These are phyloP conservation scores for Syzygium syzygioides DNA, from an alignment of 441 rosid species.

Conservation along the genomic window DNA sequence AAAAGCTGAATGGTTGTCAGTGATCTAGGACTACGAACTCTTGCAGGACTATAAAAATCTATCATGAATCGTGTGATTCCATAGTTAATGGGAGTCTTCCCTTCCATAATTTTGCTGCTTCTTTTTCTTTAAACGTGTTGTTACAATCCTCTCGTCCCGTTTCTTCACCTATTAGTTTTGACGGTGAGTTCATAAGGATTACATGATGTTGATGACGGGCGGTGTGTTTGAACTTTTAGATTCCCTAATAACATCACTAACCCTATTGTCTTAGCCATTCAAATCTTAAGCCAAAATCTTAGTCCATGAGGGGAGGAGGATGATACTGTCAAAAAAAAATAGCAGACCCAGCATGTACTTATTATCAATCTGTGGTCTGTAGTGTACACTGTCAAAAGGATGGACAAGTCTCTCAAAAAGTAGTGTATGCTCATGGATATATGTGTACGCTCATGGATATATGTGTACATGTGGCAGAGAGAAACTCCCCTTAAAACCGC, in stretches of 20 bases:
- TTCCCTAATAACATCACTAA: background rate
- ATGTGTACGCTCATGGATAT: background rate
- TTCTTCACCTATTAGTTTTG: background rate
- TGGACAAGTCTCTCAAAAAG: background rate
- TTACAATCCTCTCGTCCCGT: background rate
- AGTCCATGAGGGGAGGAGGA: background rate
- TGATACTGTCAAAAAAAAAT: background rate
- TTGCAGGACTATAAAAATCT: background rate
- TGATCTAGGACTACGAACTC: background rate
- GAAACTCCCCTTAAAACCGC: background rate
- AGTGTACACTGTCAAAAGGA: background rate
- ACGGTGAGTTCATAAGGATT: background rate
- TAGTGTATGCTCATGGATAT: background rate
- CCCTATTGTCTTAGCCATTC: background rate
- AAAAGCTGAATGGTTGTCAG: background rate
- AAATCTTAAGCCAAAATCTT: background rate
- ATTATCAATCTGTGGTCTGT: background rate
- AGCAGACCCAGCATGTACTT: background rate
- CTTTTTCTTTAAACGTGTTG: background rate
- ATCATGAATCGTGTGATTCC: background rate
- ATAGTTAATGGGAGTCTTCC: background rate
- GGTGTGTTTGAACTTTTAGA: background rate
- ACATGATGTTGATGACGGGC: background rate
- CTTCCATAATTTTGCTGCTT: background rate
- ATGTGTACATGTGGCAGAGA: background rate